Evolutionary conservation across 2,329 filamentous ascomycete genomes (phyloP).

Genomic region (Xenosphaeropsis pyriputrescens): DNA sequence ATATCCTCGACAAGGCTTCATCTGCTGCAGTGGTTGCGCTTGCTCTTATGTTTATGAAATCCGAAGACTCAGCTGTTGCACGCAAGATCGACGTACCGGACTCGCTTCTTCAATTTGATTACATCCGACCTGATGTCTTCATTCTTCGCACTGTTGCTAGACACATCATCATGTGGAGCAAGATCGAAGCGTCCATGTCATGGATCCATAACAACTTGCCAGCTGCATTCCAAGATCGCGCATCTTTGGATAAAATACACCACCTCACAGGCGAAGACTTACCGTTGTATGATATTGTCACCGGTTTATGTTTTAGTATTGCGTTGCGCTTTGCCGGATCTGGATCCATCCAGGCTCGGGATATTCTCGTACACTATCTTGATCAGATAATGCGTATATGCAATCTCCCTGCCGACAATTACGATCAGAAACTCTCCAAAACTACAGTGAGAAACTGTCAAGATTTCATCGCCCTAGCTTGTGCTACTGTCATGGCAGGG

Average conservation of each 20-base stretch:
- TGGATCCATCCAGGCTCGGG: constrained; percentile 53
- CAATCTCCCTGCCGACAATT: constrained; percentile 37
- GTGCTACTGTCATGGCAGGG: constrained; percentile 86
- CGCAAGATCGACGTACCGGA: constrained; percentile 89
- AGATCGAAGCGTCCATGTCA: constrained; percentile 54
- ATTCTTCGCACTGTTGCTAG: constrained; percentile 78
- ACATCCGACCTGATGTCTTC: constrained; percentile 85
- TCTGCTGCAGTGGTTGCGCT: constrained; percentile 87
- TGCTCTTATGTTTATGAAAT: constrained; percentile 93
- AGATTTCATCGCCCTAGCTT: constrained; percentile 69
- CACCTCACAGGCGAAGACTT: constrained; percentile 68
- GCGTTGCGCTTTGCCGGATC: constrained; percentile 64
- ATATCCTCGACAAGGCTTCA: constrained; percentile 83
- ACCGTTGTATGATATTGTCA: constrained; percentile 83
- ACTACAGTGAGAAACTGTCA: constrained; percentile 84
- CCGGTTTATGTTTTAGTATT: constrained; percentile 73
- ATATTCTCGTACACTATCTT: constrained; percentile 71
- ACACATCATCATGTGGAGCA: constrained; percentile 86
- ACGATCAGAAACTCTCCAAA: constrained; percentile 73
- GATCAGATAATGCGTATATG: constrained; percentile 75
- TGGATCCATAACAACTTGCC: constrained; percentile 73
- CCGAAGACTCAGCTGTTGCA: constrained; percentile 73
- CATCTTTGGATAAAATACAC: constrained; percentile 41
- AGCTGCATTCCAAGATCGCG: constrained; percentile 45
- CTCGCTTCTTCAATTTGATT: constrained; percentile 83